phyloP scores from a whole-genome alignment of 345 rosid species.

The Fremontodendron californicum region DNA sequence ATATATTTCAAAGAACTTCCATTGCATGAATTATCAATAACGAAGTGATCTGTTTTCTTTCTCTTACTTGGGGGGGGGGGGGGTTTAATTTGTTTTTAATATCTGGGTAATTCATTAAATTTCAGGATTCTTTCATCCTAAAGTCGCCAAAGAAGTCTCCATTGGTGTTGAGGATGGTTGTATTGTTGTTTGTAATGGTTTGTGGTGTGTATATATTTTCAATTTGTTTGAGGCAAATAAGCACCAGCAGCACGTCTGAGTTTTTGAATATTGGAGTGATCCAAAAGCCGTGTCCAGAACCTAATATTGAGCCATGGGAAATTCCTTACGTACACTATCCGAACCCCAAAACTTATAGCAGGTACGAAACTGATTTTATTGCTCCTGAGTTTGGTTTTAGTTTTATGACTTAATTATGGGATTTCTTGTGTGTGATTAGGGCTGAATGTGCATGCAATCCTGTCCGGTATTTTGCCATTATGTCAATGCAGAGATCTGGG shows the following conservation, averaged over 20 bases:
- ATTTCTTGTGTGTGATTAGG: conserved; percentile 40
- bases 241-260: conserved; percentile 41
- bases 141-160: conserved; percentile 88
- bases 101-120: conserved; percentile 14
- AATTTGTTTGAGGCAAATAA: conserved; percentile 76
- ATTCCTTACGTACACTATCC: conserved; percentile 90
- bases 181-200: conserved; percentile 69
- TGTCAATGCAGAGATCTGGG: conserved; percentile 99
- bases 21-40: conserved; percentile 1
- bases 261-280: conserved; percentile 50
- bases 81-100: conserved; percentile 6
- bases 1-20: conserved; percentile 7
- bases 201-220: conserved; percentile 83
- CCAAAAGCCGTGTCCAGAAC: conserved; percentile 69
- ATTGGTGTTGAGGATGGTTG: conserved; percentile 74
- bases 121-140: conserved; percentile 64
- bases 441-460: conserved; percentile 88
- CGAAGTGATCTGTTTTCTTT: neutral
- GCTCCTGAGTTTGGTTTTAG: conserved; percentile 4
- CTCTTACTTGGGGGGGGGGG: neutral
- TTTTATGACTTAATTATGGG: conserved; percentile 11
- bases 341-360: conserved; percentile 66
- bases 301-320: conserved; percentile 81
- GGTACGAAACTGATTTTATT: conserved; percentile 35
- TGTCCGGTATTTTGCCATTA: conserved; percentile 87